Base-by-base conservation (phyloP, 2,329 filamentous ascomycete genomes). In the Sporothrix inflata region DNA sequence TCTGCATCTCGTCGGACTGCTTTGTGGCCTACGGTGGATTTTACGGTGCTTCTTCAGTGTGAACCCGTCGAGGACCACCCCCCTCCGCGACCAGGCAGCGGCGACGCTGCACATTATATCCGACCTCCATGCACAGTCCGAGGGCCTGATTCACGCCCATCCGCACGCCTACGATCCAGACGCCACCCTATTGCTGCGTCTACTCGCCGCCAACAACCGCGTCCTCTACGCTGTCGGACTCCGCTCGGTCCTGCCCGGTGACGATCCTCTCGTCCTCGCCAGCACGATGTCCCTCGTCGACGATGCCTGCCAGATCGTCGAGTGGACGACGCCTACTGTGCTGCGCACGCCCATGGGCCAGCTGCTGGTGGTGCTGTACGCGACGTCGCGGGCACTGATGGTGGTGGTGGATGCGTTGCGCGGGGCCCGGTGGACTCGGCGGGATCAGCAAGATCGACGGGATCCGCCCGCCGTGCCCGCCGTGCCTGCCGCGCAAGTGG, bases 41-140 rank as follows among this genome's bases (percentile, higher is more conserved):
- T 3, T 61, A 7, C 34, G 55, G 4, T 61, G 55, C 55, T 61
- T 61, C 55, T 61, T 61, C 55, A 40, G 55, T 40, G 55, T 61
- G 16, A 61, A 61, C 55, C 55, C 55, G 7, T 19, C 55, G 0
- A 8, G 30, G 19, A n/a, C 19, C 3, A 6, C 19, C 19, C 11
- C 55, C 0, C 4, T 40, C 4, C 30, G 34, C 2, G 55, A 61
- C 34, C 16, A 38, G 19, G 30, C 30, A 1, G 14, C 30, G 3
- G 16, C 34, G 3, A 61, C 19, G n/a, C 19, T n/a, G 9, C 34
- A 21, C 19, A 3, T 8, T 1, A 1, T 61, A 4, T 61, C 30
- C 2, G 14, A 40, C 19, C 16, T 61, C 14, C 30, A 61, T 9
- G 30, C 16, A 9, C 30, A 16, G 5, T 38, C 30, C 3, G 55